These are phyloP conservation scores for Thielaviopsis populi DNA, from an alignment of 2,329 filamentous ascomycete species.

Conservation along the genomic window DNA sequence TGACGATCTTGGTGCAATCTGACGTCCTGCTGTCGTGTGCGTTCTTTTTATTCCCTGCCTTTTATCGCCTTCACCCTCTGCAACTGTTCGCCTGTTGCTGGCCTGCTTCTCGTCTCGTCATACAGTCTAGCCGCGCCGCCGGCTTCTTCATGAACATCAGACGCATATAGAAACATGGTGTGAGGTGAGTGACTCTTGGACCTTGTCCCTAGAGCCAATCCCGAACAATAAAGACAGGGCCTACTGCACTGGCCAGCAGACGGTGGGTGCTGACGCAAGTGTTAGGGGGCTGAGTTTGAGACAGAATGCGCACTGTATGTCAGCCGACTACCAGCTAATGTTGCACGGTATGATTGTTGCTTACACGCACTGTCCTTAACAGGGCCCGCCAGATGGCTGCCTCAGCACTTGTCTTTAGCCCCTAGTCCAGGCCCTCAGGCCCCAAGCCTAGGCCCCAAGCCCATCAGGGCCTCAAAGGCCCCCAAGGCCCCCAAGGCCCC, in stretches of 20 bases:
- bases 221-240: background rate
- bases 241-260: background rate
- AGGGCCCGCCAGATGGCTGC: background rate
- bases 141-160: no score
- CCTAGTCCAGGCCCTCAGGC: no score
- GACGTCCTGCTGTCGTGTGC: background rate
- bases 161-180: no score
- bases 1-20: background rate
- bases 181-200: no score
- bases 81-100: no score
- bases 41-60: background rate
- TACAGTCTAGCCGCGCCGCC: no score
- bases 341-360: background rate
- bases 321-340: no score
- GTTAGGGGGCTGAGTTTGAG: background rate
- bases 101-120: no score
- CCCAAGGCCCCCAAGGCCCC: background rate
- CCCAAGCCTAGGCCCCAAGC: no score
- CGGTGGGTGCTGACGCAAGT: slow-evolving; percentile 5
- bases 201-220: background rate
- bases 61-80: no score
- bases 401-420: no score
- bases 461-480: background rate
- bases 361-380: background rate
- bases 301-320: background rate